Conservation (phyloP, 2,329 filamentous ascomycete species). For the Lachnum nothofagi region DNA sequence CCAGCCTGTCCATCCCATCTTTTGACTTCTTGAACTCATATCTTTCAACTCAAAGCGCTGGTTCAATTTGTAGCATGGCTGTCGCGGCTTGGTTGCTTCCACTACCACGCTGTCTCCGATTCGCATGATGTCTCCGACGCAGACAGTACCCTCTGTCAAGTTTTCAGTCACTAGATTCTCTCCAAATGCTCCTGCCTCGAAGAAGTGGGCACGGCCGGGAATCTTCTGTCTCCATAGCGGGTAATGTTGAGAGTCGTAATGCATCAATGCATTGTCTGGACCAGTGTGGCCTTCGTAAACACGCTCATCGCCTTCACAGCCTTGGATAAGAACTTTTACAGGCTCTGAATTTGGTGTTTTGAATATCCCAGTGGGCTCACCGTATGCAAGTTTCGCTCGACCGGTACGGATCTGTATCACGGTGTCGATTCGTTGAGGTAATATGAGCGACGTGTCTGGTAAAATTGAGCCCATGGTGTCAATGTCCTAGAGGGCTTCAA, state of each 20-base stretch:
- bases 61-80: conserved; percentile 63
- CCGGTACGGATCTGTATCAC: conserved; percentile 5
- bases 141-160: conserved; percentile 58
- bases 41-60: conserved; percentile 59
- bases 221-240: conserved; percentile 47
- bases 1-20: conserved; percentile 56
- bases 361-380: not conserved
- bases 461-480: not conserved
- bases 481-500: not conserved
- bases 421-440: not conserved
- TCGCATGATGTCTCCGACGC: conserved; percentile 56
- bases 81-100: conserved; percentile 55
- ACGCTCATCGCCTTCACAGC: conserved; percentile 12
- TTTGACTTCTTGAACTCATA: conserved; percentile 53
- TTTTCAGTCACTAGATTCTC: conserved; percentile 55
- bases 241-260: conserved; percentile 58
- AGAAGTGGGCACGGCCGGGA: conserved; percentile 45
- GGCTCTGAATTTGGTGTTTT: not conserved
- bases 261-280: conserved; percentile 37
- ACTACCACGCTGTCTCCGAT: conserved; percentile 40
- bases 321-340: conserved; percentile 4
- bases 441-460: not conserved
- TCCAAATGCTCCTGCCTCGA: conserved; percentile 55
- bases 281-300: conserved; percentile 44
- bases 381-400: not conserved